phyloP scores from a whole-genome alignment of 306 rosid species.

The Dryas drummondii region DNA sequence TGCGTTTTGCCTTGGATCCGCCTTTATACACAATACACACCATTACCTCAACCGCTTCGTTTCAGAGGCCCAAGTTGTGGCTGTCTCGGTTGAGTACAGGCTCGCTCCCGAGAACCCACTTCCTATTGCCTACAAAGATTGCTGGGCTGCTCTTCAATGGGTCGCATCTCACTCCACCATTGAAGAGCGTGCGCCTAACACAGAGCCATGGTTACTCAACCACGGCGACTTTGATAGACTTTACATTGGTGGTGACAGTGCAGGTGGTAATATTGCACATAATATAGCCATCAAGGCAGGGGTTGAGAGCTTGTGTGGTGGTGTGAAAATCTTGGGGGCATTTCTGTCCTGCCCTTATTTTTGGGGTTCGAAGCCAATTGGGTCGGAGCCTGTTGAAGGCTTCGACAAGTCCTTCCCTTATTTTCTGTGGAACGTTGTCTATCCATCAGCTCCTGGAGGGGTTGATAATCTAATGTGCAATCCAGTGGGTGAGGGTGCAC shows the following conservation, averaged over 20 bases:
- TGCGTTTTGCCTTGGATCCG: conserved; percentile 38
- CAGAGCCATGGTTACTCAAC: conserved; percentile 38
- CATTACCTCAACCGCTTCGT: conserved; percentile 47
- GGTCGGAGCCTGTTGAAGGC: conserved; percentile 12
- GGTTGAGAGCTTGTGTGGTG: conserved; percentile 31
- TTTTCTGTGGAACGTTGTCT: conserved; percentile 33
- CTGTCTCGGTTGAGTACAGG: conserved; percentile 55
- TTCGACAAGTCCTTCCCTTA: conserved; percentile 3
- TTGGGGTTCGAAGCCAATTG: conserved; percentile 34
- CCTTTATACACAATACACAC: conserved; percentile 1
- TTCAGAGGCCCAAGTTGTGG: conserved; percentile 38
- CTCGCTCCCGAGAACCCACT: conserved; percentile 46
- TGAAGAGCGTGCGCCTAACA: neutral
- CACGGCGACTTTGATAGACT: conserved; percentile 41
- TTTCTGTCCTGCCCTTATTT: conserved; percentile 36
- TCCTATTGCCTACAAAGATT: conserved; percentile 45
- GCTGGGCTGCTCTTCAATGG: conserved; percentile 49
- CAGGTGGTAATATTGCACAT: conserved; percentile 44
- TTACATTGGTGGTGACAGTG: conserved; percentile 14
- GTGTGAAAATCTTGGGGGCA: conserved; percentile 34
- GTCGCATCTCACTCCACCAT: conserved; percentile 21
- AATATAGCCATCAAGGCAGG: conserved; percentile 41
- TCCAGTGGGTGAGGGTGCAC: conserved; percentile 38
- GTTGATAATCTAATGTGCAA: conserved; percentile 44
- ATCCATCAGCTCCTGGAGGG: conserved; percentile 31